Conservation (phyloP, 441 rosid species). For the Syzygium syzygioides region DNA sequence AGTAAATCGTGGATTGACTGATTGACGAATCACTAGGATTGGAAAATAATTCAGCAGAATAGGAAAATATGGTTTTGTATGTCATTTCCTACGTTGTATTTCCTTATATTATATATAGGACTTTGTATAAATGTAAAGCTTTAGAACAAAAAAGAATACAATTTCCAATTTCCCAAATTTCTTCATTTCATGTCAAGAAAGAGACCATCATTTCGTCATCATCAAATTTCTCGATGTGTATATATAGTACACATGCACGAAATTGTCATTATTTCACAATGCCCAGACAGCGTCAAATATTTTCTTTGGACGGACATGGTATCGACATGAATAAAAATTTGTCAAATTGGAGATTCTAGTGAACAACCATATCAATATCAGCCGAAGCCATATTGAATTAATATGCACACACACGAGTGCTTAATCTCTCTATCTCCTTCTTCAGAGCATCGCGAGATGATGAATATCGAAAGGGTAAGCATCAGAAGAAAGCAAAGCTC, state of each 20-base stretch:
- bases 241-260: background rate
- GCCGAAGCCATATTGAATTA: background rate
- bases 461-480: conserved; percentile 2
- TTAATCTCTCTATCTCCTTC: background rate
- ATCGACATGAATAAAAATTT: background rate
- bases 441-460: background rate
- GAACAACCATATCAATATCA: background rate
- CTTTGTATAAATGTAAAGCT: no score
- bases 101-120: no score
- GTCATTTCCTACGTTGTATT: no score
- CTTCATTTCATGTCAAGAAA: background rate
- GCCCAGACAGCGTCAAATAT: background rate
- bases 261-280: background rate
- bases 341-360: background rate
- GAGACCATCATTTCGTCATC: background rate
- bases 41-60: no score
- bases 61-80: no score
- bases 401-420: background rate
- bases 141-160: no score
- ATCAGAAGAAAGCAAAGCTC: background rate
- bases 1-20: no score
- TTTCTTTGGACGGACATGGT: background rate
- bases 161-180: no score
- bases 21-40: no score
- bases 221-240: background rate